Base-by-base conservation (phyloP, 1,284 basidiomycete species). In the Cutaneotrichosporon sp. region DNA sequence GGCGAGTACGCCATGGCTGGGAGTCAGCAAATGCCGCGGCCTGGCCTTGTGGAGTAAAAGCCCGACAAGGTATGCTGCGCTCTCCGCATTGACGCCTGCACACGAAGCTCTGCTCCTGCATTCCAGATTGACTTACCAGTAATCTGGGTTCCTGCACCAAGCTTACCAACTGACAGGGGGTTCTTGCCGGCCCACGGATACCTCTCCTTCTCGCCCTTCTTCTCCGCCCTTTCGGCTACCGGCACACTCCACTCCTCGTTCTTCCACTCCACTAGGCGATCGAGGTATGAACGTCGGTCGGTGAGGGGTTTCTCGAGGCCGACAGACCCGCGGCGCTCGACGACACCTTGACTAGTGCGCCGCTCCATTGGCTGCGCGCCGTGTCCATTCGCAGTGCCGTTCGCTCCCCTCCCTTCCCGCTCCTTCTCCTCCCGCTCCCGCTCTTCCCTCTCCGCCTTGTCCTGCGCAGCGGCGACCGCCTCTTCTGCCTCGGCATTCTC, bases 1-100 rank as follows among this genome's bases (percentile, higher is more conserved):
- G 90, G 90, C 11, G 89, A 90, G 72, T 93, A 92, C 4, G 85
- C 85, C 68, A 94, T 87, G 63, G 88, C 90, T 90, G 53, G 27
- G n/a, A 5, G 20, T 32, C 20, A 20, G 64, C 46, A 25, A 61
- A 62, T 26, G 17, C 25, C n/a, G n/a, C n/a, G n/a, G n/a, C n/a
- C n/a, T n/a, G n/a, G n/a, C n/a, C n/a, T n/a, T n/a, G n/a, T n/a
- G n/a, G n/a, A n/a, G n/a, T n/a, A n/a, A n/a, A n/a, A n/a, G n/a
- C n/a, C n/a, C n/a, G n/a, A n/a, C n/a, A n/a, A n/a, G n/a, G n/a
- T n/a, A n/a, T n/a, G n/a, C n/a, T n/a, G n/a, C n/a, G n/a, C n/a
- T n/a, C n/a, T n/a, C n/a, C n/a, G n/a, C n/a, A n/a, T n/a, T n/a
- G n/a, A n/a, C n/a, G n/a, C n/a, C n/a, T n/a, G n/a, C n/a, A n/a